These are phyloP conservation scores for Alternaria solani DNA, from an alignment of 2,329 filamentous ascomycete species.

Conservation along the genomic window DNA sequence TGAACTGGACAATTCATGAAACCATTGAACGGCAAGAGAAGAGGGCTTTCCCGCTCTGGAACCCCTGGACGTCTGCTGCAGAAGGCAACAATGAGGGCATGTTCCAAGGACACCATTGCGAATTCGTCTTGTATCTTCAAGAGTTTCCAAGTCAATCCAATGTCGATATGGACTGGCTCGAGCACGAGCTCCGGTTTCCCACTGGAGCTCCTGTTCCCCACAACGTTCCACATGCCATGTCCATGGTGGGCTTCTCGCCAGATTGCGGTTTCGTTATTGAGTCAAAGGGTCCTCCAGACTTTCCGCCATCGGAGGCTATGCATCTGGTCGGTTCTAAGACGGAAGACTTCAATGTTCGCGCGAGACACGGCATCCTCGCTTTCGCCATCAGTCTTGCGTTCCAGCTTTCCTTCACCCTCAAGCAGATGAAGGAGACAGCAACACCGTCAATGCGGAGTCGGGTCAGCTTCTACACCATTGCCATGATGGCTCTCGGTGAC, in stretches of 20 bases:
- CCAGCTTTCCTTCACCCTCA: constrained; percentile 65
- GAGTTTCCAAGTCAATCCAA: constrained; percentile 52
- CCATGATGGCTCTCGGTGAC: constrained; percentile 68
- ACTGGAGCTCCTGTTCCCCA: constrained; percentile 63
- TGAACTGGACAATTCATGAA: constrained; percentile 76
- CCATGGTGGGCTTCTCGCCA: constrained; percentile 68
- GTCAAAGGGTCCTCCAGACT: constrained; percentile 66
- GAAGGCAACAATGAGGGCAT: constrained; percentile 65
- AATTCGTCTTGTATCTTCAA: constrained; percentile 87
- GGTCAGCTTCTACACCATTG: constrained; percentile 70
- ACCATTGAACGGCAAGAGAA: constrained; percentile 71
- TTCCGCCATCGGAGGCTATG: constrained; percentile 58
- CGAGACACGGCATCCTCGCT: constrained; percentile 62
- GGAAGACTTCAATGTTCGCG: constrained; percentile 62
- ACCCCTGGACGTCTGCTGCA: constrained; percentile 79
- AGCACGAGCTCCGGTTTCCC: constrained; percentile 67
- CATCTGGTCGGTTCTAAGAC: constrained; percentile 66
- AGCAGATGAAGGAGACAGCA: constrained; percentile 70
- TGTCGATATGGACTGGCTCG: constrained; percentile 59
- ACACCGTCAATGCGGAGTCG: constrained; percentile 71
- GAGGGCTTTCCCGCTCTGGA: constrained; percentile 61
- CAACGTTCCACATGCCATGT: constrained; percentile 64
- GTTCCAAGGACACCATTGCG: constrained; percentile 79
- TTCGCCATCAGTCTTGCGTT: constrained; percentile 59
- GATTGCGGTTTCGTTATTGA: constrained; percentile 72